Evolutionary conservation across 73 alveolate species (phyloP), one percentile per base, ranked within the genome.

Genomic region (Stentor coeruleus): DNA sequence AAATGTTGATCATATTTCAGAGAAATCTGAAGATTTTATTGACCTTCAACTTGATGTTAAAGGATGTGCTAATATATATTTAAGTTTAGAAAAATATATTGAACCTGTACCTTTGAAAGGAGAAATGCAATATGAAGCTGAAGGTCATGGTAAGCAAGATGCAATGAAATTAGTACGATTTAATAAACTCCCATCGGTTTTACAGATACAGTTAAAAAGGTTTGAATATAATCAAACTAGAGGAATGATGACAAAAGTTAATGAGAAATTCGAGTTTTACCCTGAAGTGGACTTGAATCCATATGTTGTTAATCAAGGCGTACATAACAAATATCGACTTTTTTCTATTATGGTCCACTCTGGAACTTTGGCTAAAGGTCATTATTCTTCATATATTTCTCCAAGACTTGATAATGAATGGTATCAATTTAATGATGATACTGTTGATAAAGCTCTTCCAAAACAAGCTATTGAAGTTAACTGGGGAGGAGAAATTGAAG

Each of bases 361-460:
- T 77, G 99, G 99, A 41, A 86, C 88, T 81, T 90, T 91, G 0
- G 90, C 85, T 14, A 85, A 91, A 66, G 99, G 99, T 15, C 99
- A 95, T 86, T 95, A 95, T 86, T 93, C 42, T 81, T 95, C 99
- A 38, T 89, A 75, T 59, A 86, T 89, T 60, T 55, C 76, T 30
- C 91, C 91, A 36, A 39, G 82, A 2, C 35, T 66, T 3, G 85
- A 87, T 0, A 87, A 81, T 2, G 2, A 72, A 41, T 89, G 95
- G 91, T 84, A 33, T 59, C 86, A 87, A 76, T 89, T 86, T 81
- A 89, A 89, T 74, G 95, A 89, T 76, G 82, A 74, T 75, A 60
- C 15, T 3, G 95, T 89, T 1, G 76, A 39, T 3, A 59, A 39
- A 28, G 74, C 60, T 0, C 33, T 74, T 28, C 42, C 77, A 35